A percentile compares a stretch with the other conserved stretches of the same genome.
Evolutionary conservation across 1,139 yeast species (phyloP).

Genomic region (Pichia norvegensis): DNA sequence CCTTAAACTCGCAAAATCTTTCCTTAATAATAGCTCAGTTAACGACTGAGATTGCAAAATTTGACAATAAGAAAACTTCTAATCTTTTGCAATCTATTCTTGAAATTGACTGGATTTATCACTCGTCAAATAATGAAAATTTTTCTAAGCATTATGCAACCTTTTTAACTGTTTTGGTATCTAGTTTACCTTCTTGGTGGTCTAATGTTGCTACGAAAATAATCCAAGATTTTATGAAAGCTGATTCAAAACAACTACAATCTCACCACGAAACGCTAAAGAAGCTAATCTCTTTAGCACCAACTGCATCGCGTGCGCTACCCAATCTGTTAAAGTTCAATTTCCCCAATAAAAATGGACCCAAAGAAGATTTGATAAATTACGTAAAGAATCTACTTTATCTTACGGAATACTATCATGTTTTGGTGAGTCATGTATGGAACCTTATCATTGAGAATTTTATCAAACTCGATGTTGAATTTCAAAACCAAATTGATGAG

Average conservation of each 20-base stretch:
- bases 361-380: constrained; percentile 45
- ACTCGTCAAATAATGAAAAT: constrained; percentile 16
- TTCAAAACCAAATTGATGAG: constrained; percentile 82
- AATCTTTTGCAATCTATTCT: constrained; percentile 44
- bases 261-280: constrained; percentile 62
- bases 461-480: constrained; percentile 87
- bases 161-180: constrained; percentile 69
- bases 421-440: constrained; percentile 70
- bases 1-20: constrained; percentile 36
- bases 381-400: constrained; percentile 59
- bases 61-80: constrained; percentile 36
- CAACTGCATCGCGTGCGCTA: constrained; percentile 67
- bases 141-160: constrained; percentile 50
- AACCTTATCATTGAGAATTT: constrained; percentile 68
- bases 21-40: constrained; percentile 39
- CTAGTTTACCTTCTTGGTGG: constrained; percentile 86
- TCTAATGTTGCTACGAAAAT: constrained; percentile 66
- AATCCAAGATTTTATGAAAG: constrained; percentile 44
- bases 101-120: constrained; percentile 52
- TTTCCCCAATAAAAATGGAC: constrained; percentile 77
- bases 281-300: constrained; percentile 62
- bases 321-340: constrained; percentile 47
- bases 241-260: constrained; percentile 16
- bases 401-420: constrained; percentile 63
- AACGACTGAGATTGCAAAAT: constrained; percentile 43